These are phyloP conservation scores for Saposhnikovia divaricata DNA, from an alignment of 129 eudicot species.

Conservation along the genomic window DNA sequence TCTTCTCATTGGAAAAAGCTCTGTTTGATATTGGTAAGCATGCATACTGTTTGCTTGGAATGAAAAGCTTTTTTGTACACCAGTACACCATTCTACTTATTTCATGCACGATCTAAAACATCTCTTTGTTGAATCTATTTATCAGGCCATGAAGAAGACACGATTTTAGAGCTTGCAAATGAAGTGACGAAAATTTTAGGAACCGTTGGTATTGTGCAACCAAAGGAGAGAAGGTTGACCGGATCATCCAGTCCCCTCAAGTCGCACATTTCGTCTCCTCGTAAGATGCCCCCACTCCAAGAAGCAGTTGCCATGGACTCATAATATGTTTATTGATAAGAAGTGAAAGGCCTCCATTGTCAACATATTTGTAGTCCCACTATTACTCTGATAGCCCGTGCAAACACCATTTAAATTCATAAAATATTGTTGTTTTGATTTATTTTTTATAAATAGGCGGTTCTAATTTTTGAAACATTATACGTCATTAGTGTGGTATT, in stretches of 20 bases:
- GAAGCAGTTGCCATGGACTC: slow-evolving; percentile 66
- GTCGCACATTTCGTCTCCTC: slow-evolving; percentile 38
- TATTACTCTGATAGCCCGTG: not conserved
- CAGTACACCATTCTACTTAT: not conserved
- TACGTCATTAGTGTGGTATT: too few relatives aligned
- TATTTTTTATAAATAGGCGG: too few relatives aligned
- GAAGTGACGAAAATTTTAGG: slow-evolving; percentile 79
- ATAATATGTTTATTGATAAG: not conserved
- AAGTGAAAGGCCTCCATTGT: not conserved
- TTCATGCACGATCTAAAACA: not conserved
- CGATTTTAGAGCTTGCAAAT: slow-evolving; percentile 81
- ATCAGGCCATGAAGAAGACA: slow-evolving; percentile 90
- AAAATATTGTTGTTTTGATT: too few relatives aligned
- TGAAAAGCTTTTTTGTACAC: not conserved
- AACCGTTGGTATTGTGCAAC: slow-evolving; percentile 22
- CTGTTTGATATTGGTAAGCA: slow-evolving; percentile 72
- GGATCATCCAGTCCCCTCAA: slow-evolving; percentile 42
- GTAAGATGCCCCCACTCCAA: slow-evolving; percentile 29
- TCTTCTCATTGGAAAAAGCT: slow-evolving; percentile 81
- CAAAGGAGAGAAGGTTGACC: slow-evolving; percentile 44
- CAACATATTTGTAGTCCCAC: not conserved
- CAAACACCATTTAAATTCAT: too few relatives aligned
- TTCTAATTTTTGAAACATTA: too few relatives aligned
- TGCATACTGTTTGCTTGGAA: not conserved
- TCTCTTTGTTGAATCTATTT: not conserved